Evolutionary conservation across 202 grass and related monocot species (phyloP), one percentile per base, ranked within the genome.

Genomic region (Digitaria exilis): DNA sequence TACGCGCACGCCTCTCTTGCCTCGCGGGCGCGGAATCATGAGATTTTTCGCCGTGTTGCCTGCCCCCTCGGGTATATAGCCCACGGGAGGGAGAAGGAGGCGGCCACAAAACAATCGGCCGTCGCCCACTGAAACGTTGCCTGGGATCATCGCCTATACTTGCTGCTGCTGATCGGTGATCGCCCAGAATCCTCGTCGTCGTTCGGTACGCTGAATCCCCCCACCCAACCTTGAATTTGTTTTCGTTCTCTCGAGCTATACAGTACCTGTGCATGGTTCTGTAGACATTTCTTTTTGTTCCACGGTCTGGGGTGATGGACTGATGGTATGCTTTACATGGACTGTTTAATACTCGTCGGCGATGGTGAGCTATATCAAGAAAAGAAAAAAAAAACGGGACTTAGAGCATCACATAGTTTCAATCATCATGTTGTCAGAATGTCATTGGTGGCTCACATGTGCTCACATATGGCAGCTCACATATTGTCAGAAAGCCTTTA

Each of bases 11-110:
- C 9, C 57, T 26, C 44, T 25, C 3, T 1, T 26, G 46, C 46
- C 67, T n/a, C n/a, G n/a, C n/a, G n/a, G 54, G 54, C 54, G n/a
- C n/a, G 54, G 16, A 5, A 35, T 34, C 34, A 18, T 6, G 41
- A 13, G 24, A 37, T 56, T 46, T n/a, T 21, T 24, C 11, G 10
- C 10, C 70, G 70, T 21, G 28, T n/a, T n/a, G n/a, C n/a, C n/a
- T 18, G 24, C 42, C 16, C 46, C 17, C 58, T 48, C 42, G 59
- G 43, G 43, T 79, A 67, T 67, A 79, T 79, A 79, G 12, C 43
- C 42, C 32, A 15, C 14, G 24, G 7, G 0, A 4, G 22, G 22
- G 6, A 0, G n/a, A n/a, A 11, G 24, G 55, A 22, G 2, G 3
- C 57, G 10, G 57, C 57, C 75, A 32, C n/a, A n/a, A 76, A 51